Base-by-base conservation (phyloP, 148 eudicot species). In the Chenopodium formosanum region DNA sequence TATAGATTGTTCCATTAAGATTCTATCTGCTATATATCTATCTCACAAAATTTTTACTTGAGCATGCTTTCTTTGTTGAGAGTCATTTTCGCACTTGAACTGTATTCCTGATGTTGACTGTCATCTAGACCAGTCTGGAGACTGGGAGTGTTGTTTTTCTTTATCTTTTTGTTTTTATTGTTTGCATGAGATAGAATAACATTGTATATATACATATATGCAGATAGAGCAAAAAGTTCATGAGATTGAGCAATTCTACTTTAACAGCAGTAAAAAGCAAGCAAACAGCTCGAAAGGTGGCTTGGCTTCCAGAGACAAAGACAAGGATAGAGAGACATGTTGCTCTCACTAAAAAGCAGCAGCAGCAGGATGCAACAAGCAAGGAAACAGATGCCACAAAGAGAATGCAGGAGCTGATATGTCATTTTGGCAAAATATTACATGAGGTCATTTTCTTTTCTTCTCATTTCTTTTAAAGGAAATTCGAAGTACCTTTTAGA, bases 401-500 rank as follows among this genome's bases (percentile, higher is more conserved):
- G 91, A 89, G 97, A 89, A 95, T 93, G 98, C 95, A 93, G 83
- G 95, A 93, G 76, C 90, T 95, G 70, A 91, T 95, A 88, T 95
- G 94, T 70, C 95, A 91, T 70, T 93, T 93, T 85, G 95, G 95
- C 53, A 78, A 89, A 73, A 85, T 95, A 82, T 82, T 95, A 34
- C 92, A 89, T 56, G 93, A 91, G 98, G 98, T 84, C 76, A 76
- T 77, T 17, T n/a, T 34, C 7, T 25, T 72, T 37, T 50, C 13
- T 65, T 17, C 34, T 11, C 22, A 0, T 9, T 72, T 32, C 34
- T 31, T 67, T 65, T n/a, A 29, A 14, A 31, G 19, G 29, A 7
- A 40, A 40, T 40, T 5, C 0, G 8, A 40, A 40, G 44, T 40
- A 40, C 44, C 44, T 40, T 5, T 40, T 40, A 5, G 7, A 40